These are phyloP conservation scores for Gastroboletus turbinatus DNA, from an alignment of 1,284 basidiomycete genomes.

Conservation along the genomic window DNA sequence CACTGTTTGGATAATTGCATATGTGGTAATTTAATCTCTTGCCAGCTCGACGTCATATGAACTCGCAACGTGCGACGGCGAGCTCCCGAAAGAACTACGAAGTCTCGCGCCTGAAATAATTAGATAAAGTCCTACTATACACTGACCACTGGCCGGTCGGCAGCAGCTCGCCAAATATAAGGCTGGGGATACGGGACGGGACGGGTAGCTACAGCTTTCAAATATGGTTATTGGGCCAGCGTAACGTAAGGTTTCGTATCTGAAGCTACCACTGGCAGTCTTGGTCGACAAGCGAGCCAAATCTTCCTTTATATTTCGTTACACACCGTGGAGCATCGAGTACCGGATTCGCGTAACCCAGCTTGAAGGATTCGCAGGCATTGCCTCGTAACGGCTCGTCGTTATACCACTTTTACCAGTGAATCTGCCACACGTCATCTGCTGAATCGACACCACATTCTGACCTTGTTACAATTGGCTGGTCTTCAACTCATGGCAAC, in stretches of 20 bases:
- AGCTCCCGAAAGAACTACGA: not conserved
- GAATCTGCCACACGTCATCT: not conserved
- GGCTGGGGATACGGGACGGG: too few relatives aligned
- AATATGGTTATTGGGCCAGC: too few relatives aligned
- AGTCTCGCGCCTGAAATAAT: not conserved
- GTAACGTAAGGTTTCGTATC: too few relatives aligned
- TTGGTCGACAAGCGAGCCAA: too few relatives aligned
- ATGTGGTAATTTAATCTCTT: conserved; percentile 18
- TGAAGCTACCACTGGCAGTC: too few relatives aligned
- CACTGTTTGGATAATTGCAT: conserved; percentile 14
- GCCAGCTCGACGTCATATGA: not conserved
- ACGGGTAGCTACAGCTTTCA: too few relatives aligned
- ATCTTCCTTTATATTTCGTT: not conserved
- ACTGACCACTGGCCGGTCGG: too few relatives aligned
- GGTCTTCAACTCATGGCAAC: conserved; percentile 14
- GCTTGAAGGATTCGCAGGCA: not conserved
- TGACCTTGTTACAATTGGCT: not conserved
- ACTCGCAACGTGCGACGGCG: not conserved
- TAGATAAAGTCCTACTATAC: too few relatives aligned
- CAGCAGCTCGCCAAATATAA: too few relatives aligned
- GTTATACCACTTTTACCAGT: not conserved
- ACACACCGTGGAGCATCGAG: not conserved
- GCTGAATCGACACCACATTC: not conserved
- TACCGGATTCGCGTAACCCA: not conserved
- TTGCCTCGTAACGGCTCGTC: too few relatives aligned